Conservation (phyloP, 2,329 filamentous ascomycete species). For the Phialophora tarda region DNA sequence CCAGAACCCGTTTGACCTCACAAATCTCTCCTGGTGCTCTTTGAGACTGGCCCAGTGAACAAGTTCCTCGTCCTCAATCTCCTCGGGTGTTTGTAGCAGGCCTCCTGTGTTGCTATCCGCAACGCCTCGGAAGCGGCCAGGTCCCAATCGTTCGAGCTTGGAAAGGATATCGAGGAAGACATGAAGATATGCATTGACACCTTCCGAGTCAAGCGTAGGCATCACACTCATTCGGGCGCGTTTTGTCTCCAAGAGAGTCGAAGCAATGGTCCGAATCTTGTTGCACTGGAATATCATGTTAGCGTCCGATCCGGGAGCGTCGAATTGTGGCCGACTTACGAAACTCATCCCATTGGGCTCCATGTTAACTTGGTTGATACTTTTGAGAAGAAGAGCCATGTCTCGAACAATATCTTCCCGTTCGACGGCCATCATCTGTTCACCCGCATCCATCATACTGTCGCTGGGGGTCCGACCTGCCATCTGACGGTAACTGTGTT, state of each 20-base stretch:
- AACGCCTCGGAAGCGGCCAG: slow-evolving; percentile 28
- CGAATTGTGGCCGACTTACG: slow-evolving; percentile 52
- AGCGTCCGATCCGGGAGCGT: slow-evolving; percentile 7
- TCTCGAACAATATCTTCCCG: slow-evolving; percentile 81
- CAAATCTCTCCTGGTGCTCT: slow-evolving; percentile 76
- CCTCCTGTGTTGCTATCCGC: slow-evolving; percentile 25
- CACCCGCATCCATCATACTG: slow-evolving; percentile 41
- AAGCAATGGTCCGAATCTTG: slow-evolving; percentile 84
- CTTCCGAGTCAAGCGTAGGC: slow-evolving; percentile 49
- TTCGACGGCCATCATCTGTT: slow-evolving; percentile 69
- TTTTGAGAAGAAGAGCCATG: slow-evolving; percentile 73
- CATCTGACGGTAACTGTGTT: slow-evolving; percentile 33
- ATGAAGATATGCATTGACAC: slow-evolving; percentile 27
- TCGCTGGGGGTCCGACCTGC: slow-evolving; percentile 34
- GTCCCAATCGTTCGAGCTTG: slow-evolving; percentile 25
- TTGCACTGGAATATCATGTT: slow-evolving; percentile 60
- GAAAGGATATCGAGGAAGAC: slow-evolving; percentile 28
- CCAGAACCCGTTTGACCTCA: slow-evolving; percentile 31
- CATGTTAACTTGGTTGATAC: slow-evolving; percentile 83
- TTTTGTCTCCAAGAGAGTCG: slow-evolving; percentile 72
- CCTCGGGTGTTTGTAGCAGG: slow-evolving; percentile 43
- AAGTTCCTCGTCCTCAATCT: slow-evolving; percentile 78
- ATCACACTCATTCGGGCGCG: slow-evolving; percentile 57
- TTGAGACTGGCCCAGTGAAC: slow-evolving; percentile 78
- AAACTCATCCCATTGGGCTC: slow-evolving; percentile 72